phyloP scores from a whole-genome alignment of 108 stramenopile genomes.

The Cyclotella choctawhatcheeana region DNA sequence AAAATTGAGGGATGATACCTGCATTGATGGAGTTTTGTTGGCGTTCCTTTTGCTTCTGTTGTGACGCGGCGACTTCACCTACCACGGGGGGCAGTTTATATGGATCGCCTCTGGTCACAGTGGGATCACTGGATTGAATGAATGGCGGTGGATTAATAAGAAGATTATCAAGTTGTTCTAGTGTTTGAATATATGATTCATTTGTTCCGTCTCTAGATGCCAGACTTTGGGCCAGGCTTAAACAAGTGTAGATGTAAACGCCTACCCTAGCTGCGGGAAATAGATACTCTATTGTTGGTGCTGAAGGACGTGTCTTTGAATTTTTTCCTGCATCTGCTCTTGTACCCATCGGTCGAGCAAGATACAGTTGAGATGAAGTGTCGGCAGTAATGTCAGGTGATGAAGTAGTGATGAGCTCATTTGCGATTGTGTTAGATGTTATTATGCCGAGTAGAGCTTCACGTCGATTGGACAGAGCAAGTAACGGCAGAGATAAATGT shows the following conservation, averaged over 20 bases:
- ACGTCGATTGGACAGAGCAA: neutral
- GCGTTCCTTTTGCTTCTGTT: conserved; percentile 45
- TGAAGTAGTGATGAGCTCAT: neutral
- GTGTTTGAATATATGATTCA: neutral
- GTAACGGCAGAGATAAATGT: neutral
- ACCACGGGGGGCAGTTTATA: conserved; percentile 42
- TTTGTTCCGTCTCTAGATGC: neutral
- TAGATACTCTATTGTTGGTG: conserved; percentile 55
- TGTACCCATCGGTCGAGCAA: conserved; percentile 16
- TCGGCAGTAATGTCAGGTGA: conserved; percentile 3
- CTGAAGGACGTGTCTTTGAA: conserved; percentile 35
- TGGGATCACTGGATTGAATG: conserved; percentile 30
- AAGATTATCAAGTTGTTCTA: conserved; percentile 28
- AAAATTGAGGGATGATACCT: conserved; percentile 38
- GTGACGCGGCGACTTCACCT: conserved; percentile 28
- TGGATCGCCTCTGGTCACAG: conserved; percentile 30
- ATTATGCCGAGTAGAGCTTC: neutral
- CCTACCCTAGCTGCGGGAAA: conserved; percentile 62
- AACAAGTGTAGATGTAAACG: conserved; percentile 53
- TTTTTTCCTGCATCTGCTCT: neutral
- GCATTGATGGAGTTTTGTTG: conserved; percentile 27
- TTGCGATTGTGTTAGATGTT: neutral
- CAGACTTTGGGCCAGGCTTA: conserved; percentile 36
- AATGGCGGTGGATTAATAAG: conserved; percentile 26
- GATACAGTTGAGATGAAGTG: conserved; percentile 8